Evolutionary conservation across 176 grass and related monocot genomes (phyloP), one percentile per base, ranked within the genome.

Genomic region (Oryza meridionalis): DNA sequence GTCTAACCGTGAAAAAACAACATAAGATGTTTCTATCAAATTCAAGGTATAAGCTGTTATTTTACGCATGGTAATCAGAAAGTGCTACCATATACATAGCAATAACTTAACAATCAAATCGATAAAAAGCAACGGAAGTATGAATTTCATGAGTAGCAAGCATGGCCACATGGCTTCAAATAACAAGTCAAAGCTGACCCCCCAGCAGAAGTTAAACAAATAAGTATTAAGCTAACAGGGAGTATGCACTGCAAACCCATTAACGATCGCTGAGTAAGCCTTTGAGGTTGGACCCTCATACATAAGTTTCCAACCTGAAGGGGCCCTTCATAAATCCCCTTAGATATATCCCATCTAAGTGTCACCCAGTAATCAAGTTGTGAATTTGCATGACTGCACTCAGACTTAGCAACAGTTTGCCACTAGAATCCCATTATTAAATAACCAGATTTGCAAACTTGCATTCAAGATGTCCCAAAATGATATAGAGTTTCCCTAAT

Each of bases 101-200:
- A 63, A 85, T 47, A 77, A 62, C 84, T 40, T 74, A 22, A 76
- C 16, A 14, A 33, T 84, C 40, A 70, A 84, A 83, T 37, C 22
- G 31, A 79, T 58, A 33, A 77, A 76, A 68, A 38, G 6, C 5
- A 8, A 46, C 0, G 11, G 10, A 46, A 29, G 74, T 17, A 11
- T 43, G 42, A 43, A 43, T 43, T 43, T 43, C 42, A 43, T 43
- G 42, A 43, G 9, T 43, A 2, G 42, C 42, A 43, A 43, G 42
- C 9, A 43, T 43, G 8, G 42, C 42, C 42, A 43, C 42, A 43
- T 43, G 9, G 9, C 42, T 43, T 43, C 42, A 43, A 43, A 43
- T 43, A 43, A 43, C 42, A 43, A 43, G 42, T 9, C 42, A 43
- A 43, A 43, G 42, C 9, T 43, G 9, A 43, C 0, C 42, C 42